A percentile compares a stretch with the other conserved stretches of the same genome.
phyloP scores from a whole-genome alignment of 148 eudicot species.

The Persicaria tinctoria region DNA sequence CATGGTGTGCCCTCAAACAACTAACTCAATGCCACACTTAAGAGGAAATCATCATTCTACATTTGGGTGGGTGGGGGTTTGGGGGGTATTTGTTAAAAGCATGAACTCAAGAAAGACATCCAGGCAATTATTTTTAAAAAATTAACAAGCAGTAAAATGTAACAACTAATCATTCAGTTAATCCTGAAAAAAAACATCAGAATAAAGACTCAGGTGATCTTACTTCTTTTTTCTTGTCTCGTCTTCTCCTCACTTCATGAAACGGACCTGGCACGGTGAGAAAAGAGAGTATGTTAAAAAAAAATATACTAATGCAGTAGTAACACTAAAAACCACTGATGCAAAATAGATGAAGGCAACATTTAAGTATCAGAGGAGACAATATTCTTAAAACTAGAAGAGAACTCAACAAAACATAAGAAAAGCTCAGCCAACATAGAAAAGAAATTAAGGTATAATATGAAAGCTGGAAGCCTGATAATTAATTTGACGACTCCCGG shows the following conservation, averaged over 20 bases:
- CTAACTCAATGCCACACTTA: too few species aligned
- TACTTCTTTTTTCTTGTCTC: conserved; percentile 86
- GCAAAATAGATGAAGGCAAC: not conserved
- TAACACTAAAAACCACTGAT: not conserved
- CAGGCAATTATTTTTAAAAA: not conserved
- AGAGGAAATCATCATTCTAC: too few species aligned
- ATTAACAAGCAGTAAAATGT: not conserved
- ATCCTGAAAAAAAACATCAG: not conserved
- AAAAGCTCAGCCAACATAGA: not conserved
- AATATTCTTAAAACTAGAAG: not conserved
- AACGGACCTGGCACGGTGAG: conserved; percentile 55
- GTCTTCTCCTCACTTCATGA: conserved; percentile 82
- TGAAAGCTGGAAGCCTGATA: not conserved
- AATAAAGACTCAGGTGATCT: not conserved
- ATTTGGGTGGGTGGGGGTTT: too few species aligned
- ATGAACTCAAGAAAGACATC: not conserved
- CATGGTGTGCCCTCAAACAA: too few species aligned
- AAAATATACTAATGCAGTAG: conserved; percentile 9
- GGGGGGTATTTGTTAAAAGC: not conserved
- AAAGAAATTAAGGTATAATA: not conserved
- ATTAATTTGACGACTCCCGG: not conserved
- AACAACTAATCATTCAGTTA: not conserved
- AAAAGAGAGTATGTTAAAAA: not conserved
- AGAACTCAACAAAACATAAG: not conserved
- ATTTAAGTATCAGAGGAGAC: not conserved